Percentiles rank a stretch among this genome's conserved stretches.
Conservation (phyloP, 106 monocot species). For the Acorus calamus region DNA sequence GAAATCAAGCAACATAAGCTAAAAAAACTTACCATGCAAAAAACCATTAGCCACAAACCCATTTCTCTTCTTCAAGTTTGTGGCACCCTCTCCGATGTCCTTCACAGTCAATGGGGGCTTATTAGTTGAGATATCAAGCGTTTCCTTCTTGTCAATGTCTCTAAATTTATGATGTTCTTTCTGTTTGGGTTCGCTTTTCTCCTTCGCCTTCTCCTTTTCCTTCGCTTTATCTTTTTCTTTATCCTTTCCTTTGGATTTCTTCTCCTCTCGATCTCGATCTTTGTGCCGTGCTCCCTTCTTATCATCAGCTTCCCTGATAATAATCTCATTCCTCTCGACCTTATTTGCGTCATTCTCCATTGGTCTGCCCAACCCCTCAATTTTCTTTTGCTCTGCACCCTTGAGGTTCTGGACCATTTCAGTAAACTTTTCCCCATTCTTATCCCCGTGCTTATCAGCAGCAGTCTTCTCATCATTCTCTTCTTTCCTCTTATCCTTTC, state of each 20-base stretch:
- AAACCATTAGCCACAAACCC: constrained; percentile 42
- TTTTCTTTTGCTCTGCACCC: too few relatives aligned
- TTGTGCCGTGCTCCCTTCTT: constrained; percentile 7
- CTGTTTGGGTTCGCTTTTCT: constrained; percentile 14
- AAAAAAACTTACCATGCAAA: constrained; percentile 45
- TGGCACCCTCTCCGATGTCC: constrained; percentile 19
- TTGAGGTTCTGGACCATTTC: too few relatives aligned
- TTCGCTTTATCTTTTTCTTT: constrained; percentile 8
- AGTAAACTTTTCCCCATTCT: background rate
- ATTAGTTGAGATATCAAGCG: constrained; percentile 12
- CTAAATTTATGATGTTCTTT: constrained; percentile 21
- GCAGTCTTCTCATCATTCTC: background rate
- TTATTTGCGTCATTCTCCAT: too few relatives aligned
- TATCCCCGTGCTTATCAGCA: background rate
- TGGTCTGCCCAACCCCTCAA: background rate
- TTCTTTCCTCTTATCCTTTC: background rate
- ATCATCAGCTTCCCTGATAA: constrained; percentile 2
- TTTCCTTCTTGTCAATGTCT: constrained; percentile 20
- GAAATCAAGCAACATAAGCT: background rate
- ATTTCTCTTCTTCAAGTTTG: constrained; percentile 46
- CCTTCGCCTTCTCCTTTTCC: constrained; percentile 15
- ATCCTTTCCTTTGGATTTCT: constrained; percentile 10
- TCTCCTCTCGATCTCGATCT: constrained; percentile 14
- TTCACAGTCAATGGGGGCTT: constrained; percentile 19
- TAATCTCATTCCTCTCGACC: background rate